Evolutionary conservation across 352 stramenopile genomes (phyloP), one percentile per base, ranked within the genome.

Genomic region (Phytopythium boreale): DNA sequence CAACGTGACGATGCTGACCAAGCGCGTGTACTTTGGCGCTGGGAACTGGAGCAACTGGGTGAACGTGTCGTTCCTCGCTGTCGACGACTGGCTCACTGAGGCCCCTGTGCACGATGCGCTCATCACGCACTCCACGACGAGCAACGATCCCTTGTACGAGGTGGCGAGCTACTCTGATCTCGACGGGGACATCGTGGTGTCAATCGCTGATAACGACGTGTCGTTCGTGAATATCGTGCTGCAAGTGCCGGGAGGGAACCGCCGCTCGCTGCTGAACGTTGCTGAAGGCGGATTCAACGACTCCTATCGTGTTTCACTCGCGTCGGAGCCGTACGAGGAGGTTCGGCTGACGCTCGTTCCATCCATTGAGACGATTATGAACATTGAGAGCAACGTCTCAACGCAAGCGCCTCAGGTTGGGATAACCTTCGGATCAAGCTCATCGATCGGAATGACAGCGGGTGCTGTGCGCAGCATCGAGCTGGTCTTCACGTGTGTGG

Each of bases 221-320:
- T 77, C 82, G 2, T 88, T 76, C 29, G 73, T 92, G 7, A 88
- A 78, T 27, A 88, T 89, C n/a, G 81, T 79, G 17, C 63, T 89
- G 0, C 66, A 71, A 75, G 49, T 29, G 24, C 63, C 19, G 66
- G 59, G 4, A 67, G 69, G 3, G 61, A 83, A 47, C 19, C 36
- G 14, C 4, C 36, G 55, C 6, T 50, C 36, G 4, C 15, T 50
- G 31, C 67, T 93, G 0, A 77, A 90, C 24, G 82, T 90, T 11
- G 79, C 82, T 1, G 82, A 93, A 61, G 84, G 81, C 4, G 84
- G 84, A 17, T 93, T 93, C 51, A 92, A 91, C 46, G 82, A 90
- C 66, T 88, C 82, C n/a, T 92, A 91, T 56, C 62, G 62, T 4
- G 62, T 92, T 24, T 71, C 72, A 0, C 65, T 93, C 2, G 79